Base-by-base conservation (phyloP, 1,139 yeast genomes). In the Pichia sp. region DNA sequence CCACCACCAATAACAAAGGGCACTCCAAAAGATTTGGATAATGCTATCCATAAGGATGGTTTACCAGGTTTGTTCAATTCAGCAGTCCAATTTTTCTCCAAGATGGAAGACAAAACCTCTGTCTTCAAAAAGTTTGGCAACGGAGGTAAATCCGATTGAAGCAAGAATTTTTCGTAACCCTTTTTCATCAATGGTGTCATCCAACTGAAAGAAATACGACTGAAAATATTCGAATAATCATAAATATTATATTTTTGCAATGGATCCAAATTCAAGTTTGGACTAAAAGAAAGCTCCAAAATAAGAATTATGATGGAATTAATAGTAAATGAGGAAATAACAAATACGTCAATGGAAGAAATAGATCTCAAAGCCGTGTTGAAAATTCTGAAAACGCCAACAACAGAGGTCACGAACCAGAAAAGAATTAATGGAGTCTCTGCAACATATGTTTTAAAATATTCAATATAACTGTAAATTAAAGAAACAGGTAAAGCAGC, bases 141-240 rank as follows among this genome's bases (percentile, higher is more conserved):
- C 26, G 78, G 74, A 16, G 97, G 97, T 53, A 92, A 72, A 63
- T 92, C 97, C 2, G 69, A 68, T 57, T 85, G 92, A 9, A 81
- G 75, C 53, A 92, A 71, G 60, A 66, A 92, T 47, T 82, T 81
- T 31, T 71, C 64, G 59, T 85, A 86, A 28, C 99, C 99, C 48
- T 75, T 75, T 59, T 73, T 81, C 96, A 92, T 90, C 59, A 92
- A 69, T 4, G 82, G 85, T 3, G 90, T 78, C 95, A 92, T 85
- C 99, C 99, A 92, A 38, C 79, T 70, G 62, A 92, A 92, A 0
- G 95, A 80, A 48, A 94, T 69, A 50, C 77, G 73, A 23, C 95
- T 79, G 57, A 90, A 88, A 28, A 88, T 67, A 59, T 90, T 85
- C 10, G 99, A 95, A 35, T 67, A 66, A 56, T 90, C 97, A 51